These are phyloP conservation scores for Skeletonema grethae DNA, from an alignment of 108 stramenopile genomes.

Conservation along the genomic window DNA sequence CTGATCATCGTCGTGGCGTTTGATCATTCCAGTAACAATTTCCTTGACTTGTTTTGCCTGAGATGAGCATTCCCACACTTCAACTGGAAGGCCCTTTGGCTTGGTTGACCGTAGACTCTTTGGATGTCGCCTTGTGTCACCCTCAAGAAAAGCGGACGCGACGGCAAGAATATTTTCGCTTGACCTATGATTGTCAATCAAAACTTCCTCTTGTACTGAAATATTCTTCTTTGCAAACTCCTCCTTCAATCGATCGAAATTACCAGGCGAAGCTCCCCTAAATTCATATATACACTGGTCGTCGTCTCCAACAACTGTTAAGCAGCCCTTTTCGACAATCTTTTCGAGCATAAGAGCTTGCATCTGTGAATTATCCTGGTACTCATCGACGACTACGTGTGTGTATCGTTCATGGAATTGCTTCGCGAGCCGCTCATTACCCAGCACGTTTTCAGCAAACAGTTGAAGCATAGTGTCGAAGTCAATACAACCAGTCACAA, in stretches of 20 bases:
- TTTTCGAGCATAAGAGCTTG: conserved; percentile 16
- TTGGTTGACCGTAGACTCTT: conserved; percentile 15
- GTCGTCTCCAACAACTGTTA: conserved; percentile 39
- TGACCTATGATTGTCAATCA: conserved; percentile 26
- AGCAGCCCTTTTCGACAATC: conserved; percentile 8
- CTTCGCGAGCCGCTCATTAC: neutral
- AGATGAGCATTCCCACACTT: conserved; percentile 12
- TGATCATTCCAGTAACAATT: conserved; percentile 13
- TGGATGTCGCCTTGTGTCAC: conserved; percentile 2
- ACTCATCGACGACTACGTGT: conserved; percentile 31
- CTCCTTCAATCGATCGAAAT: conserved; percentile 12
- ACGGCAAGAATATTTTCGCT: conserved; percentile 19
- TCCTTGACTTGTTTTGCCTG: conserved; percentile 12
- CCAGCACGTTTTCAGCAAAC: neutral
- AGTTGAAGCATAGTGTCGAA: conserved; percentile 20
- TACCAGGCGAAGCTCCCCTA: conserved; percentile 12
- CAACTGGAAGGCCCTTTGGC: conserved; percentile 7
- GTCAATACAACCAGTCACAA: conserved; percentile 4
- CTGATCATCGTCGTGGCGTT: conserved; percentile 14
- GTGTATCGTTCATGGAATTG: conserved; percentile 10
- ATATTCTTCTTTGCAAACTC: conserved; percentile 7
- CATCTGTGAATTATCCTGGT: conserved; percentile 13
- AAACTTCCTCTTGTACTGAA: conserved; percentile 8
- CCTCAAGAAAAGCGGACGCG: conserved; percentile 20
- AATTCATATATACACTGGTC: conserved; percentile 30